A percentile compares a stretch with the other conserved stretches of the same genome.
Evolutionary conservation across 768 basidiomycete species (phyloP).

Genomic region (Leccinum rimulosum): DNA sequence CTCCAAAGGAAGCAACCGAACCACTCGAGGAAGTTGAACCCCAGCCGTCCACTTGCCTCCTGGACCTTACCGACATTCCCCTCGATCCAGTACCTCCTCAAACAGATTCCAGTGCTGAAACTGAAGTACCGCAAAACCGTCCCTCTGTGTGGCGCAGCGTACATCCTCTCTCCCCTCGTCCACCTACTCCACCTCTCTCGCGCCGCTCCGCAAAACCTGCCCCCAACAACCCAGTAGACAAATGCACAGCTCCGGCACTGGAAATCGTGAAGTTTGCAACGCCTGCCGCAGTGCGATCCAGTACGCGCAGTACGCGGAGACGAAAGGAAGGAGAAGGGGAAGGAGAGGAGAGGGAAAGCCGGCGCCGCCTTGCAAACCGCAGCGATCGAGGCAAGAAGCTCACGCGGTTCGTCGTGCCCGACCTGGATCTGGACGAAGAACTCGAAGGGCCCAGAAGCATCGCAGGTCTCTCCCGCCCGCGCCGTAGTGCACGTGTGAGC

Average conservation of each 20-base stretch:
- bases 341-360: background rate
- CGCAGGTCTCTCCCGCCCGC: background rate
- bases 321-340: background rate
- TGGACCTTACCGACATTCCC: background rate
- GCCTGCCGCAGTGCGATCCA: background rate
- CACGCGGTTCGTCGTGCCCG: slow-evolving; percentile 15
- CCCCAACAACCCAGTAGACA: background rate
- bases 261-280: background rate
- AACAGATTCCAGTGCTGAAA: background rate
- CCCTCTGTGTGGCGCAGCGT: background rate
- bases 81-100: background rate
- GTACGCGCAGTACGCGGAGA: background rate
- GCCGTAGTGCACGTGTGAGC: background rate
- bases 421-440: background rate
- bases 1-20: background rate
- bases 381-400: slow-evolving; percentile 1
- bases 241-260: background rate
- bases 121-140: background rate
- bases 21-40: background rate
- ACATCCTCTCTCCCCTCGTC: background rate
- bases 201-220: background rate
- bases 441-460: background rate
- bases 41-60: background rate
- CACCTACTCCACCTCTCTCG: slow-evolving; percentile 6
- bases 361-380: background rate